Evolutionary conservation across 2,329 filamentous ascomycete genomes (phyloP), one percentile per base, ranked within the genome.

Genomic region (Pseudocercospora fijiensis): DNA sequence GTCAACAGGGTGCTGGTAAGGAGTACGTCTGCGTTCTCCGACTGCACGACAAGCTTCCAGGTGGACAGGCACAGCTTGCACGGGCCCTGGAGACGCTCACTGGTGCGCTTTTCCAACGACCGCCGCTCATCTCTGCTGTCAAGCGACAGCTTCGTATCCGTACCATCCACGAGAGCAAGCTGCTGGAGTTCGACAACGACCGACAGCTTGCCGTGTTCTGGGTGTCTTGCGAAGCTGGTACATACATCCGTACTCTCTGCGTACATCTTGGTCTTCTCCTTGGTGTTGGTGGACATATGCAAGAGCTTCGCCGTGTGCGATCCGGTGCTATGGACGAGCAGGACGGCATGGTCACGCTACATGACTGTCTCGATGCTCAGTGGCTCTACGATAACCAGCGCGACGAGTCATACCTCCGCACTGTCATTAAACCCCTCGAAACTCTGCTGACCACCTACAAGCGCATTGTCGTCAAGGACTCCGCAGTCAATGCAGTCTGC

Each of bases 61-160:
- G 94, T 70, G 94, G 94, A 73, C 90, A 96, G 83, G 88, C 91
- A 49, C 93, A 96, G 79, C 94, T 99, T 75, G 89, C 91, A 63
- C 90, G 93, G 74, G 95, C 94, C 65, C 87, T 99, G 62, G 95
- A 99, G 85, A 96, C 92, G 61, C 85, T 99, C 76, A 98, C 93
- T 60, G 95, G 95, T 80, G 94, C 95, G 65, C 88, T 98, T 57
- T 98, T 98, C 88, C 92, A 96, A 82, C 91, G 95, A 62, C 95
- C 95, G 45, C 95, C 95, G 70, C 84, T 99, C 79, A 99, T 99
- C 77, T 98, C 94, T 27, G 95, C 95, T 76, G 95, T 99, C 79
- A 99, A 99, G 89, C 89, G 95, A 75, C 94, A 98, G 83, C 87
- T 99, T 67, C 93, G 95, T 85, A 96, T 99, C 80, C 89, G 95